Conservation (phyloP, 225 moss, liverwort and hornwort species). For the Marchantia polymorpha region DNA sequence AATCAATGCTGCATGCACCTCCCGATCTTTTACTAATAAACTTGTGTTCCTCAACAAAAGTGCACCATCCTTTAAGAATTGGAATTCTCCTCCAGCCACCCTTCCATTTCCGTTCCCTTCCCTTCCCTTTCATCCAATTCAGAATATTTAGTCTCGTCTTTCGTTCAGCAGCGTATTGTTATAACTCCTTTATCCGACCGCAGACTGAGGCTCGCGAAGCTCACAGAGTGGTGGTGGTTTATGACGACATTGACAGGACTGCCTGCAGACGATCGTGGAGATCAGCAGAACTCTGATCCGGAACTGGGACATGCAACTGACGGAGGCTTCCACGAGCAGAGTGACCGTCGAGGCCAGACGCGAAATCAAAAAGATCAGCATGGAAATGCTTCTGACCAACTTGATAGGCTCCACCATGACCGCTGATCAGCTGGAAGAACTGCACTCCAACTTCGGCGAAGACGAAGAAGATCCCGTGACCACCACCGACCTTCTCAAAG, state of each 20-base stretch:
- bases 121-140: too few relatives aligned
- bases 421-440: conserved; percentile 22
- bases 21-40: too few relatives aligned
- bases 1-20: too few relatives aligned
- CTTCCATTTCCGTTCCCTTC: too few relatives aligned
- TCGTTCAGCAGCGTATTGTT: too few relatives aligned
- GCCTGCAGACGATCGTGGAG: conserved; percentile 23
- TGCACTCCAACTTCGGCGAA: conserved; percentile 12
- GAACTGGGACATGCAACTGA: conserved; percentile 20
- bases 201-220: not conserved
- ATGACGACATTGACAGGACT: conserved; percentile 14
- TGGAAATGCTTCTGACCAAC: conserved; percentile 34
- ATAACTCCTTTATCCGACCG: too few relatives aligned
- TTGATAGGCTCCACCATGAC: conserved; percentile 40
- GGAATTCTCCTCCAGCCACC: too few relatives aligned
- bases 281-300: conserved; percentile 24
- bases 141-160: too few relatives aligned
- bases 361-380: conserved; percentile 31
- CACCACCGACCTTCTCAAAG: conserved; percentile 5
- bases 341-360: conserved; percentile 26
- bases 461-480: conserved; percentile 19
- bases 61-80: too few relatives aligned
- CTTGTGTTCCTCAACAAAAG: too few relatives aligned
- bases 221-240: not conserved
- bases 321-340: conserved; percentile 12